Percentiles rank a stretch among this genome's conserved stretches.
Conservation (phyloP, 768 basidiomycete species). For the Cystofilobasidium capitatum region DNA sequence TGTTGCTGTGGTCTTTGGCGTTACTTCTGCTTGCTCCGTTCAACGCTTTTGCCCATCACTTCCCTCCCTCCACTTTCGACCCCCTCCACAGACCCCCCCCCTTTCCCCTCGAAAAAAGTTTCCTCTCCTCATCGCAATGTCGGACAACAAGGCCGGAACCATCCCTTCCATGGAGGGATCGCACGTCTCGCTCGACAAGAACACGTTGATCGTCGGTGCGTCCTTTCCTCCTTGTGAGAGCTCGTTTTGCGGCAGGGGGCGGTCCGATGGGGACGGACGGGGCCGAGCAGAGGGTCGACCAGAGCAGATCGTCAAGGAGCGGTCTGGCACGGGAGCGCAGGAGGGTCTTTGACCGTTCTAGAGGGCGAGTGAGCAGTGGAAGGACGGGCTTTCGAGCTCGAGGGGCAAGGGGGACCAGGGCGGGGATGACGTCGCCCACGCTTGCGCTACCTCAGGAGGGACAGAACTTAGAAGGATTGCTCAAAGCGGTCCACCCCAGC, state of each 20-base stretch:
- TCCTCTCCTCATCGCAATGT: conserved; percentile 13
- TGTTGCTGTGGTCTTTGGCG: too few species aligned
- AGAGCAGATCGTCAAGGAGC: too few species aligned
- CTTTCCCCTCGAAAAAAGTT: neutral
- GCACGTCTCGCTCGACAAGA: conserved; percentile 65
- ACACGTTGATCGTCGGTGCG: conserved; percentile 80
- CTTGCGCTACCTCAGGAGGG: neutral
- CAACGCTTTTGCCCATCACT: neutral
- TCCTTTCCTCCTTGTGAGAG: conserved; percentile 30
- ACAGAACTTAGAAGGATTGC: too few species aligned
- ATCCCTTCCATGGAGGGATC: conserved; percentile 81
- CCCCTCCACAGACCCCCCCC: neutral
- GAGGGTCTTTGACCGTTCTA: too few species aligned
- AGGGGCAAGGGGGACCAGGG: neutral
- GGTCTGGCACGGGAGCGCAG: too few species aligned
- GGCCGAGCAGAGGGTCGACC: too few species aligned
- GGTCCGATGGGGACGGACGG: too few species aligned
- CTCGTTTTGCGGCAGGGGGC: neutral
- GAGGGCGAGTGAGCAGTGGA: too few species aligned
- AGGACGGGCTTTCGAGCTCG: too few species aligned
- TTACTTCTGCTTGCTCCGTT: neutral
- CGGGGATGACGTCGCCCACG: neutral
- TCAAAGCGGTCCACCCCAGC: too few species aligned
- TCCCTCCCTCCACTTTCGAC: neutral
- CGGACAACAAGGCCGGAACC: conserved; percentile 55